These are phyloP conservation scores for Tulasnella sp. DNA, from an alignment of 768 basidiomycete species.

Conservation along the genomic window DNA sequence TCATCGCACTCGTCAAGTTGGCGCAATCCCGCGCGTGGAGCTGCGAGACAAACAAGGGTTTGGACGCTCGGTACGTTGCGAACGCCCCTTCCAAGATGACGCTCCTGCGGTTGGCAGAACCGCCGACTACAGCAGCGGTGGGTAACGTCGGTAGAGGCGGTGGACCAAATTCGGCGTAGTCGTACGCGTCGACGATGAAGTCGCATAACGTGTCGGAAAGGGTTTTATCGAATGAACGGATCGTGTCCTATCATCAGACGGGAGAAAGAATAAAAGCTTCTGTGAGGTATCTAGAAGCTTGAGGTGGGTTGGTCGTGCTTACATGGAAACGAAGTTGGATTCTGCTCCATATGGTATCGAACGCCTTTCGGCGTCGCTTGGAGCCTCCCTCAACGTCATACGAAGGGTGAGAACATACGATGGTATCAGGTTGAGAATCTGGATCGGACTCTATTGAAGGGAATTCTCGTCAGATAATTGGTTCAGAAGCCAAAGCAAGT, in stretches of 20 bases:
- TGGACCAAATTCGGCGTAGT: not conserved
- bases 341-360: not conserved
- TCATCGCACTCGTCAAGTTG: slow-evolving; percentile 12
- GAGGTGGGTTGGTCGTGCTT: not conserved
- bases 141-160: not conserved
- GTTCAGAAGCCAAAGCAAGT: not conserved
- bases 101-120: not conserved
- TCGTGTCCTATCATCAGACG: not conserved
- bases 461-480: not conserved
- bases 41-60: not conserved
- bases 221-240: not conserved
- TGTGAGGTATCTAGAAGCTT: not conserved
- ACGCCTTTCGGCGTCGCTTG: not conserved
- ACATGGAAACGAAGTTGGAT: not conserved
- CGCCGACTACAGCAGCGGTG: not conserved
- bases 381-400: not conserved
- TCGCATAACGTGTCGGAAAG: not conserved
- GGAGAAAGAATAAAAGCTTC: not conserved
- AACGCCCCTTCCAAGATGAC: not conserved
- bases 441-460: not conserved
- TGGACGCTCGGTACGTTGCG: not conserved
- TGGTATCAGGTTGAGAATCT: not conserved
- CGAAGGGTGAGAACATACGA: not conserved
- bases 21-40: slow-evolving; percentile 13
- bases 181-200: slow-evolving; percentile 10